These are phyloP conservation scores for Aspergillus eucalypticola DNA, from an alignment of 2,329 filamentous ascomycete species.

Conservation along the genomic window DNA sequence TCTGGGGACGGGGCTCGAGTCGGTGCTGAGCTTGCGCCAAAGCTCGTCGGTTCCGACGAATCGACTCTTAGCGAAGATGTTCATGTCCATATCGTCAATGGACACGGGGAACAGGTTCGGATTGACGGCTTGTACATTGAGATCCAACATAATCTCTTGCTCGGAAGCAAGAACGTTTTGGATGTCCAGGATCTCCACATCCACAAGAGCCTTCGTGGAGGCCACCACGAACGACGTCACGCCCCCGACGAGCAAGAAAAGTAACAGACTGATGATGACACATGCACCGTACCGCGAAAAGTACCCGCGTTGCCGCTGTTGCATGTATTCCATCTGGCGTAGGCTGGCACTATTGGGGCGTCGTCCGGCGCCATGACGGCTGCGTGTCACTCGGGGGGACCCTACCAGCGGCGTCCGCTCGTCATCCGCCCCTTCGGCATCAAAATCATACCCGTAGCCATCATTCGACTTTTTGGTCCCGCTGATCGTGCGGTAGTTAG, in stretches of 20 bases:
- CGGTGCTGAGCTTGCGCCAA: conserved; percentile 38
- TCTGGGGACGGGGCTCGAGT: conserved; percentile 32
- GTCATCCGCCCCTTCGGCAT: conserved; percentile 80
- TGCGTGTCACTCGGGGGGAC: conserved; percentile 61
- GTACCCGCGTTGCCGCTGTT: conserved; percentile 64
- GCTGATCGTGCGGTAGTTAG: conserved; percentile 48
- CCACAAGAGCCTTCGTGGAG: conserved; percentile 80
- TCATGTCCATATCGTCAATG: conserved; percentile 82
- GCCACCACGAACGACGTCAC: conserved; percentile 87
- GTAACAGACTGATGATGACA: conserved; percentile 76
- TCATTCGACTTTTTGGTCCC: conserved; percentile 60
- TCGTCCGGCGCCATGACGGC: conserved; percentile 51
- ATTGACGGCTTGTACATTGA: conserved; percentile 84
- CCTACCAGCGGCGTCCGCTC: conserved; percentile 81
- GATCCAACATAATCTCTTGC: conserved; percentile 91
- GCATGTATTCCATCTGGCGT: conserved; percentile 72
- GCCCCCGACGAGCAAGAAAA: conserved; percentile 79
- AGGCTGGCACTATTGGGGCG: conserved; percentile 58
- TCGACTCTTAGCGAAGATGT: conserved; percentile 91
- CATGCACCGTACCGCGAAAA: conserved; percentile 81
- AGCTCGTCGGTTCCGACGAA: conserved; percentile 67
- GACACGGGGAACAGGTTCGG: conserved; percentile 89
- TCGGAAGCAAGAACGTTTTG: conserved; percentile 90
- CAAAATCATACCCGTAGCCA: conserved; percentile 73
- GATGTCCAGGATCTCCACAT: conserved; percentile 77